A percentile compares a stretch with the other conserved stretches of the same genome.
phyloP scores from a whole-genome alignment of 2,329 filamentous ascomycete genomes.

The Alternaria tenuissima region DNA sequence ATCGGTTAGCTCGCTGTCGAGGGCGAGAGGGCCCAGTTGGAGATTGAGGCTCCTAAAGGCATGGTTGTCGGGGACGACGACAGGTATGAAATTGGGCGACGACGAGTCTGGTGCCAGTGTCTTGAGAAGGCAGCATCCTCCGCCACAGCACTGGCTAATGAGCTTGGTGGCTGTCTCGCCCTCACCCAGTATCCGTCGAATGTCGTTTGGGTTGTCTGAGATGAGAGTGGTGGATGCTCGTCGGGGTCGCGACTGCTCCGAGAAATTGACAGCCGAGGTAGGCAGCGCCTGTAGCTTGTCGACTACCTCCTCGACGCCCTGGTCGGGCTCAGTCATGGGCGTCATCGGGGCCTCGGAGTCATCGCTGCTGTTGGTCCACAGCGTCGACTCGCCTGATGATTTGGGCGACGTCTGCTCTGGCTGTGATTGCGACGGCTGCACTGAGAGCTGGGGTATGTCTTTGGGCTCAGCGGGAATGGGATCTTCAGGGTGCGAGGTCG shows the following conservation, averaged over 20 bases:
- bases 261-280: conserved; percentile 45
- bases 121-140: conserved; percentile 69
- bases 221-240: conserved; percentile 75
- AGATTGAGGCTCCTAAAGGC: conserved; percentile 83
- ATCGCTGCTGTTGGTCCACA: conserved; percentile 54
- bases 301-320: conserved; percentile 52
- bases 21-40: conserved; percentile 76
- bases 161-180: conserved; percentile 65
- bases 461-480: conserved; percentile 56
- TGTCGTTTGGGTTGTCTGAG: conserved; percentile 66
- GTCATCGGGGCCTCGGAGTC: conserved; percentile 55
- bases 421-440: conserved; percentile 21
- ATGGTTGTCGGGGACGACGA: conserved; percentile 76
- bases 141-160: conserved; percentile 70
- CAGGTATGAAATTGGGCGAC: conserved; percentile 55
- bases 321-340: conserved; percentile 54
- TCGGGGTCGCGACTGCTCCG: conserved; percentile 54
- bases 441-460: conserved; percentile 43
- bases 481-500: conserved; percentile 57
- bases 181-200: conserved; percentile 65
- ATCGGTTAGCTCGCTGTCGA: conserved; percentile 74
- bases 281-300: conserved; percentile 53
- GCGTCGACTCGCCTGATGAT: conserved; percentile 52
- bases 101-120: conserved; percentile 59
- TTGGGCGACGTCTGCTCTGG: conserved; percentile 49